phyloP scores from a whole-genome alignment of 176 grass and related monocot genomes.

The Ensete ventricosum region DNA sequence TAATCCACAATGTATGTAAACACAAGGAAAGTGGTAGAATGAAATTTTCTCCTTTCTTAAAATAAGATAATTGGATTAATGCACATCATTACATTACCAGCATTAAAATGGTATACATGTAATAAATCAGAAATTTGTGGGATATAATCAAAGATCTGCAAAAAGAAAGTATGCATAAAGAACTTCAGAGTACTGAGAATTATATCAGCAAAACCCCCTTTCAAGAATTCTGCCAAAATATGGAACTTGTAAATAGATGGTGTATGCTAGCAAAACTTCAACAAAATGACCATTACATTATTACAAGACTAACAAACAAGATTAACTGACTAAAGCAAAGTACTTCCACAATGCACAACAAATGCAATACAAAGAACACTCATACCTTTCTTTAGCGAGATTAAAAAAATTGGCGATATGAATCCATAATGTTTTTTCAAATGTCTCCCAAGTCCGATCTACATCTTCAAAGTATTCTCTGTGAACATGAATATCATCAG shows the following conservation, averaged over 20 bases:
- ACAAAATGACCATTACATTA: neutral
- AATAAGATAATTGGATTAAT: neutral
- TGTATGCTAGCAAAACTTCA: neutral
- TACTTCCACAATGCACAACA: neutral
- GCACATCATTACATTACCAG: neutral
- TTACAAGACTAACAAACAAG: neutral
- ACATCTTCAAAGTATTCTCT: slow-evolving; percentile 99
- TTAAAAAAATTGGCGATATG: slow-evolving; percentile 75
- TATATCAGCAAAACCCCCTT: neutral
- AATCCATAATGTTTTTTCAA: slow-evolving; percentile 88
- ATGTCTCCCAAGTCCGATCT: slow-evolving; percentile 89
- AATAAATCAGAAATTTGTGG: neutral
- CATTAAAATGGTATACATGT: neutral
- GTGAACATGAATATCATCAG: slow-evolving; percentile 36
- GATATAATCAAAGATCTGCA: neutral
- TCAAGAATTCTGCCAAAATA: neutral
- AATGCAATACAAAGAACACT: slow-evolving; percentile 3
- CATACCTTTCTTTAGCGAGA: slow-evolving; percentile 92
- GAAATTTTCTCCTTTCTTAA: neutral
- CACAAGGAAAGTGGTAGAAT: neutral
- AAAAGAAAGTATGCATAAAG: neutral
- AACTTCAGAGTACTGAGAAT: neutral
- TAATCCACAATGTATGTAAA: neutral
- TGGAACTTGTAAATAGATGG: neutral
- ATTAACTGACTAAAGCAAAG: neutral